phyloP scores from a whole-genome alignment of 768 basidiomycete species.

The Clitopilus passeckerianus region DNA sequence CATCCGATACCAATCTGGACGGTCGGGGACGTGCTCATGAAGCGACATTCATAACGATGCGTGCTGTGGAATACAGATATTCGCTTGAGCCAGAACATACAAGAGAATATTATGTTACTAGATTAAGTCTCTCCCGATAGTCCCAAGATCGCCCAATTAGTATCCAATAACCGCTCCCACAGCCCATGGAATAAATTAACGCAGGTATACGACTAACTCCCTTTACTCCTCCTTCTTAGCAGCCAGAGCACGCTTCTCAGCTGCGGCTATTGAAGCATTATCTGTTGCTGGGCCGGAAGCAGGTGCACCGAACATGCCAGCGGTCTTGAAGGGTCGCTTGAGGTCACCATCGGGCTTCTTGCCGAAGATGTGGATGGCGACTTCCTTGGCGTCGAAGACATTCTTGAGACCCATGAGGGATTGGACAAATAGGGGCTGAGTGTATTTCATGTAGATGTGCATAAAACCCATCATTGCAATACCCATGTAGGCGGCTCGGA shows the following conservation, averaged over 20 bases:
- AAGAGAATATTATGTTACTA: background rate
- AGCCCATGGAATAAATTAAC: background rate
- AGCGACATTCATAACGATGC: no score
- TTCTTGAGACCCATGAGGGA: constrained; percentile 92
- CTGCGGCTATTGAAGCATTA: constrained; percentile 80
- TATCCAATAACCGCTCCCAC: background rate
- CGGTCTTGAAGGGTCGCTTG: constrained; percentile 82
- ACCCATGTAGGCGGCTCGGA: constrained; percentile 66
- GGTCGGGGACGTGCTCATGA: no score
- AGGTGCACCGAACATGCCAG: constrained; percentile 66
- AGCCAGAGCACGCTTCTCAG: constrained; percentile 72
- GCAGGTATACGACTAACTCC: no score
- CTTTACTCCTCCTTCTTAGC: constrained; percentile 75
- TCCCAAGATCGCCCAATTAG: background rate
- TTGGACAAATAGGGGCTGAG: constrained; percentile 95
- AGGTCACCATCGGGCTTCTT: constrained; percentile 80
- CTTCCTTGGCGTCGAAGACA: constrained; percentile 80
- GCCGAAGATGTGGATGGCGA: constrained; percentile 79
- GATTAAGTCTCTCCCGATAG: background rate
- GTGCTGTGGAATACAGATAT: background rate
- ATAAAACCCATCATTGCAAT: constrained; percentile 88
- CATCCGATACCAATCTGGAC: no score
- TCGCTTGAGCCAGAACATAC: background rate
- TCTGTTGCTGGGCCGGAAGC: constrained; percentile 78
- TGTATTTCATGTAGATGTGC: constrained; percentile 93